A percentile compares a stretch with the other conserved stretches of the same genome.
phyloP scores from a whole-genome alignment of 805 yeast genomes.

The Kluyveromyces dobzhanskii region DNA sequence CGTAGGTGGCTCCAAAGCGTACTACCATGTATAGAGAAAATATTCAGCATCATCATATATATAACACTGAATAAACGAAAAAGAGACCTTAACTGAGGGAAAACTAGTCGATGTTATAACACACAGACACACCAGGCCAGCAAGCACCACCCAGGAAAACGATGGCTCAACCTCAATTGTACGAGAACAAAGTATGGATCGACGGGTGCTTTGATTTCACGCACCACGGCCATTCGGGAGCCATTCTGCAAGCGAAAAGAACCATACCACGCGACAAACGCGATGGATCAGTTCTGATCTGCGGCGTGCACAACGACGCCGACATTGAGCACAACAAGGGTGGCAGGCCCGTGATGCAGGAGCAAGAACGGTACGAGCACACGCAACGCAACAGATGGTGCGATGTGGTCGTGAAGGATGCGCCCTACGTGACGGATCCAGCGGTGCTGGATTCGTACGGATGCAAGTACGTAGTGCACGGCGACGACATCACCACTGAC shows the following conservation, averaged over 20 bases:
- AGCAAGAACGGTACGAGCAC: slow-evolving; percentile 73
- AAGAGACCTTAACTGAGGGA: no score
- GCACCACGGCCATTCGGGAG: slow-evolving; percentile 98
- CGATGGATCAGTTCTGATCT: slow-evolving; percentile 9
- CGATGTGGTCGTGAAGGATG: slow-evolving; percentile 56
- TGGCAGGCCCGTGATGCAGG: slow-evolving; percentile 88
- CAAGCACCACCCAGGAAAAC: no score
- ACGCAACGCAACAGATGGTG: slow-evolving; percentile 91
- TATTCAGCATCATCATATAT: no score
- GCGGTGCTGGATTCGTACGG: slow-evolving; percentile 61
- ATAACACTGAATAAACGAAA: no score
- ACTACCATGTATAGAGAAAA: no score
- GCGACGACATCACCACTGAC: slow-evolving; percentile 96
- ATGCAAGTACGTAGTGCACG: slow-evolving; percentile 93
- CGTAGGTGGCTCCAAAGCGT: no score
- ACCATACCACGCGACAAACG: slow-evolving; percentile 39
- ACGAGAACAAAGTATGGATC: slow-evolving; percentile 61
- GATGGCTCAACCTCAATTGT: neutral
- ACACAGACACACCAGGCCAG: no score
- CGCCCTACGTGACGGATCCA: slow-evolving; percentile 89
- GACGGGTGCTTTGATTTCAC: slow-evolving; percentile 98
- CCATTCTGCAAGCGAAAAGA: slow-evolving; percentile 85
- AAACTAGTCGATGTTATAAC: no score
- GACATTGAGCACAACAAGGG: slow-evolving; percentile 82
- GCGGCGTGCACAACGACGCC: slow-evolving; percentile 87